A percentile compares a stretch with the other conserved stretches of the same genome.
These are phyloP conservation scores for Phaeosphaeriaceae sp. DNA, from an alignment of 2,329 filamentous ascomycete genomes.

Conservation along the genomic window DNA sequence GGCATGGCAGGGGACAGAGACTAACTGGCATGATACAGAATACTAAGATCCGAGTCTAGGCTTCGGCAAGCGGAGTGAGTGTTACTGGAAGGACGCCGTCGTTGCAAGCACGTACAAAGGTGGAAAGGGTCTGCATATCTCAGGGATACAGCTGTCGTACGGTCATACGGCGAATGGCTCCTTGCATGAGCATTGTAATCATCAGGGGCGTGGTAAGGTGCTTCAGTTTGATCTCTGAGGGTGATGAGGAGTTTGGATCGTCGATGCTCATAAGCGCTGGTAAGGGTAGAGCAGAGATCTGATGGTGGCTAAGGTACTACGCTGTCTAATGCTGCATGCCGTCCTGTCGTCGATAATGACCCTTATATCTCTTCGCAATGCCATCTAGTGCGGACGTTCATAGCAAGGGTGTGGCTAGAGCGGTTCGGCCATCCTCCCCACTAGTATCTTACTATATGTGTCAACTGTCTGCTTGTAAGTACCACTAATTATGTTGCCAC, in stretches of 20 bases:
- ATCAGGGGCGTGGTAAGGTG: conserved; percentile 14
- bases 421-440: too few species aligned
- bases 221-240: too few species aligned
- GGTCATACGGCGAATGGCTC: conserved; percentile 16
- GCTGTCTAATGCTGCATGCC: conserved; percentile 14
- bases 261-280: conserved; percentile 13
- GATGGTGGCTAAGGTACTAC: conserved; percentile 15
- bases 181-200: conserved; percentile 19
- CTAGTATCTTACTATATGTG: too few species aligned
- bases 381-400: conserved; percentile 10
- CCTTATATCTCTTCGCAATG: conserved; percentile 13
- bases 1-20: too few species aligned
- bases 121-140: conserved; percentile 21
- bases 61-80: conserved; percentile 18
- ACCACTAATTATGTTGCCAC: too few species aligned
- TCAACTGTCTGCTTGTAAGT: too few species aligned
- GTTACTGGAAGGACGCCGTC: too few species aligned
- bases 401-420: conserved; percentile 9
- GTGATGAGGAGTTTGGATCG: too few species aligned
- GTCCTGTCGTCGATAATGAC: conserved; percentile 12
- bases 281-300: conserved; percentile 15
- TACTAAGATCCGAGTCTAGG: conserved; percentile 21
- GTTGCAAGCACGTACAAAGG: conserved; percentile 18
- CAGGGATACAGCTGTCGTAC: conserved; percentile 21
- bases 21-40: too few species aligned